Base-by-base conservation (phyloP, 371 early-diverging fungal genomes). In the Apophysomyces variabilis region DNA sequence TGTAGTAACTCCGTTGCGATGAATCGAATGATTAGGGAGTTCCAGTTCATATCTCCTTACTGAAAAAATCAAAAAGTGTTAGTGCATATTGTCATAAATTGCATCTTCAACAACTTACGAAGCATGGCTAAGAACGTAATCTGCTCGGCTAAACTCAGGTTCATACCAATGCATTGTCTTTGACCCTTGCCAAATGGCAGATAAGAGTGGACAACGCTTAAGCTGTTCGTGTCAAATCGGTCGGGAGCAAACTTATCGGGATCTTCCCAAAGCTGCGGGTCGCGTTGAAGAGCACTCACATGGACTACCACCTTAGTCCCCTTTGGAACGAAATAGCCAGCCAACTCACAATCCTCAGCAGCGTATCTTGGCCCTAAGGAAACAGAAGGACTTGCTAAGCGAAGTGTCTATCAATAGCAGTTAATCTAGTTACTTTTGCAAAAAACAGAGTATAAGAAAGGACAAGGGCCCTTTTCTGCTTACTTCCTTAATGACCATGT, bases 211-310 rank as follows among this genome's bases (percentile, higher is more conserved):
- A 21, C 54, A 18, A 26, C 9, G 7, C 21, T 50, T 16, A 9
- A 9, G 9, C 69, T 69, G n/a, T 61, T 79, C 35, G 69, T 69
- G 2, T 54, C 68, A 59, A 83, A 85, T 26, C 87, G 72, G 32
- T 80, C 82, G 0, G 87, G 87, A 9, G 70, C 60, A 44, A 83
- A 86, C 44, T 47, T 62, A 6, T 78, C 67, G 1, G 84, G 82
- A 4, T 76, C 61, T 0, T 68, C 63, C 59, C 75, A 82, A 50
- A 57, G 57, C 0, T 21, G 39, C 1, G 58, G 59, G 54, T 69
- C 67, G 37, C 65, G 59, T 14, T 66, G 66, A 21, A 60, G 57
- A 35, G 60, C 63, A 21, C 21, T 21, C 5, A 65, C 37, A 37
- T 65, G 43, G 11, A 65, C 46, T n/a, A n/a, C 46, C 36, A 65